Conservation (phyloP, 352 stramenopile species). For the Elongisporangium undulatum region DNA sequence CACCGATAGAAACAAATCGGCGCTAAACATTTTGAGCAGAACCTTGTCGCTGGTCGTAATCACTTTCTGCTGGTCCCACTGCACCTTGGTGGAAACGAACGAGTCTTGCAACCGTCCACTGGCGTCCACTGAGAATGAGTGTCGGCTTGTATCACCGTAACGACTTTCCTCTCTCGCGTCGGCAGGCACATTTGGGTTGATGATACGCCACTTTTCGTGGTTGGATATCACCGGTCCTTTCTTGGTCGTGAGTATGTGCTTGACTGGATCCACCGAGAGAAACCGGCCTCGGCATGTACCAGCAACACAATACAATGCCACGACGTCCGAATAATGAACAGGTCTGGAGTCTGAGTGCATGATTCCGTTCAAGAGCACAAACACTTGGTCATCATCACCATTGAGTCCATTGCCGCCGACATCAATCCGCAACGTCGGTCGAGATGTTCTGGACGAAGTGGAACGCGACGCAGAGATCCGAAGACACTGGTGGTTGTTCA, state of each 20-base stretch:
- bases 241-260: constrained; percentile 56
- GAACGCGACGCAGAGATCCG: constrained; percentile 27
- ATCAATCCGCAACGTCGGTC: constrained; percentile 26
- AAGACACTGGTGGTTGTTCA: constrained; percentile 69
- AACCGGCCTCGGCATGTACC: constrained; percentile 69
- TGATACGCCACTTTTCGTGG: constrained; percentile 74
- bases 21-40: constrained; percentile 61
- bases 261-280: constrained; percentile 59
- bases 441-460: not conserved
- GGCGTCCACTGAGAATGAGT: not conserved
- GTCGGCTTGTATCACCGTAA: not conserved
- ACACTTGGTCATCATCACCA: constrained; percentile 75
- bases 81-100: constrained; percentile 31
- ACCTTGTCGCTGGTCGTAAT: constrained; percentile 69
- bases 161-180: constrained; percentile 16
- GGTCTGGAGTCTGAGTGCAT: constrained; percentile 61
- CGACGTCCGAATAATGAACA: constrained; percentile 71
- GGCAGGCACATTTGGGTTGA: constrained; percentile 41
- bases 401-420: constrained; percentile 56
- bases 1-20: constrained; percentile 54
- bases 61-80: constrained; percentile 58
- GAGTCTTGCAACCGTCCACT: constrained; percentile 13
- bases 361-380: constrained; percentile 71
- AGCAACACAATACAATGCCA: constrained; percentile 71
- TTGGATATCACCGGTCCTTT: constrained; percentile 75